These are phyloP conservation scores for Pelargonium nanum DNA, from an alignment of 345 rosid species.

Conservation along the genomic window DNA sequence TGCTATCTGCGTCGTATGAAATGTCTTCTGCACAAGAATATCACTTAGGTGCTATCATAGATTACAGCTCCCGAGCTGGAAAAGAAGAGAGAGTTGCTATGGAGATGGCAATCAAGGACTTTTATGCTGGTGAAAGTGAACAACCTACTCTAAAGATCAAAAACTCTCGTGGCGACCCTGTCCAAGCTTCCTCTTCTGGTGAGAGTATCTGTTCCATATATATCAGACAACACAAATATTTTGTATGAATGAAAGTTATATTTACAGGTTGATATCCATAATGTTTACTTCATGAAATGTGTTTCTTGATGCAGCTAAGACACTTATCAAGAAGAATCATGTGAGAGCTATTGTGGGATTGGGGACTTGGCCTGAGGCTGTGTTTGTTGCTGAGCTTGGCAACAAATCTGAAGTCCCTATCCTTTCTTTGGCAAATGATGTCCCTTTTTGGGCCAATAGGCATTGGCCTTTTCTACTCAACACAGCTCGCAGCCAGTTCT, in stretches of 20 bases:
- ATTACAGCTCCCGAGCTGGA: constrained; percentile 13
- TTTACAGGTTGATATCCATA: not conserved
- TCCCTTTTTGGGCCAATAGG: constrained; percentile 10
- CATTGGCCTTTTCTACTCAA: constrained; percentile 23
- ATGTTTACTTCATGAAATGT: not conserved
- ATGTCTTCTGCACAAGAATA: not conserved
- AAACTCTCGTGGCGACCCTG: constrained; percentile 16
- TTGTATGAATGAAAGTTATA: not conserved
- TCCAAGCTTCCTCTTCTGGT: constrained; percentile 19
- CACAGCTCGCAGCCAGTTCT: constrained; percentile 11
- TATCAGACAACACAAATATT: not conserved
- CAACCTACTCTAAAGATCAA: constrained; percentile 1
- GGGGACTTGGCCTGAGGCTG: constrained; percentile 15
- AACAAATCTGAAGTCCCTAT: constrained; percentile 12
- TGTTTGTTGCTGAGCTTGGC: constrained; percentile 15
- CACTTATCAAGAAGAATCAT: constrained; percentile 9
- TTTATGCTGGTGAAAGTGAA: not conserved
- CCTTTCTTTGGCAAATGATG: constrained; percentile 16
- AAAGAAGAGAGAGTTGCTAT: constrained; percentile 17
- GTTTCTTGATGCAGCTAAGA: constrained; percentile 12
- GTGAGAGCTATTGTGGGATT: constrained; percentile 16
- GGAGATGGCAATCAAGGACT: constrained; percentile 16
- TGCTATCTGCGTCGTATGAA: not conserved
- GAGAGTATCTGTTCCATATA: not conserved
- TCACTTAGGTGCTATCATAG: constrained; percentile 15